Percentiles rank a stretch among this genome's conserved stretches.
Evolutionary conservation across 2,329 filamentous ascomycete species (phyloP).

Genomic region (Scolecobasidium constrictum): DNA sequence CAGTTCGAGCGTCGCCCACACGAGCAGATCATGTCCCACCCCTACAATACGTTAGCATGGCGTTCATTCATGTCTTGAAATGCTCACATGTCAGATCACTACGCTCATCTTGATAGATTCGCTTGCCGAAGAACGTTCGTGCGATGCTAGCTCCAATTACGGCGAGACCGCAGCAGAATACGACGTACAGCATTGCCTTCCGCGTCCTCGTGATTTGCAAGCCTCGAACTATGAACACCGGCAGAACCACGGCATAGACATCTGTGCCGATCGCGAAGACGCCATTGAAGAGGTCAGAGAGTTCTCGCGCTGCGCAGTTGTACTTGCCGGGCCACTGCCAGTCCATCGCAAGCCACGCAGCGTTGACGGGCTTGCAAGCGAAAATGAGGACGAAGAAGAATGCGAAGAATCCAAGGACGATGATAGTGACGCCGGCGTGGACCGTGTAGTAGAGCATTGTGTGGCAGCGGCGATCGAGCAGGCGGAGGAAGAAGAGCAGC

Average conservation of each 20-base stretch:
- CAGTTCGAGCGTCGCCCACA: not conserved
- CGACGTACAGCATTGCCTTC: constrained; percentile 12
- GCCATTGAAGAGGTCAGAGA: constrained; percentile 15
- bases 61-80: not conserved
- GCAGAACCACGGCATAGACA: constrained; percentile 15
- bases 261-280: constrained; percentile 13
- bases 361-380: constrained; percentile 18
- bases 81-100: constrained; percentile 17
- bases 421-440: constrained; percentile 15
- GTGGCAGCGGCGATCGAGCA: constrained; percentile 15
- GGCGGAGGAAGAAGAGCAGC: constrained; percentile 20
- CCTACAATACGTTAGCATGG: not conserved
- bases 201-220: constrained; percentile 14
- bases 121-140: constrained; percentile 19
- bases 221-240: constrained; percentile 13
- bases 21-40: not conserved
- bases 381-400: constrained; percentile 18
- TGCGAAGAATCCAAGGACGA: constrained; percentile 16
- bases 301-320: constrained; percentile 13
- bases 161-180: constrained; percentile 11
- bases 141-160: constrained; percentile 20
- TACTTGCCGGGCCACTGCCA: constrained; percentile 8
- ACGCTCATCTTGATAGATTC: constrained; percentile 13
- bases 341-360: constrained; percentile 23
- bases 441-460: constrained; percentile 14